Percentiles rank a stretch among this genome's conserved stretches.
Conservation (phyloP, 1,284 basidiomycete genomes). For the Coniferiporia weirii region DNA sequence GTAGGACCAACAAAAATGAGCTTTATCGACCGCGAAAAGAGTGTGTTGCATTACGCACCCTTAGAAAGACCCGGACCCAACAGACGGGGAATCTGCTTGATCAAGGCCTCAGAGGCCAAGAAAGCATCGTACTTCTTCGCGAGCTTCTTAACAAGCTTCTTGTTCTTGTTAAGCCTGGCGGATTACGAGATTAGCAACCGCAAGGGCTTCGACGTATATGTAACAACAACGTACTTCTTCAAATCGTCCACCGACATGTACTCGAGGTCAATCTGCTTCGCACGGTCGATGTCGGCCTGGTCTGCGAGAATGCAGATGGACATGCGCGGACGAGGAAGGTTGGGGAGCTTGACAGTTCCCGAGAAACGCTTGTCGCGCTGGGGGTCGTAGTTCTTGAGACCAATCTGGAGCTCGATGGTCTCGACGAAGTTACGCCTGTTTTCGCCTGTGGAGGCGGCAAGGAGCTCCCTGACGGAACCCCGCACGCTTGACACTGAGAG, state of each 20-base stretch:
- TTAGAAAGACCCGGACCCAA: slow-evolving; percentile 99
- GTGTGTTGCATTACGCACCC: slow-evolving; percentile 41
- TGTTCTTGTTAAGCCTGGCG: slow-evolving; percentile 95
- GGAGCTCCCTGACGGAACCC: slow-evolving; percentile 85
- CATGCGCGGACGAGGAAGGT: slow-evolving; percentile 98
- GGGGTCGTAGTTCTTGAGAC: slow-evolving; percentile 98
- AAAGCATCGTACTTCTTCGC: slow-evolving; percentile 99
- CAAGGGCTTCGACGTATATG: background rate
- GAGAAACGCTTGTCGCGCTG: slow-evolving; percentile 97
- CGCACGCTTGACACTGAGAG: slow-evolving; percentile 99
- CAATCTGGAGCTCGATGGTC: slow-evolving; percentile 95
- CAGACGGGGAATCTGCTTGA: slow-evolving; percentile 99
- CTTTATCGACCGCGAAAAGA: background rate
- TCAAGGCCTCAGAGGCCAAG: slow-evolving; percentile 94
- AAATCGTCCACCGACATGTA: slow-evolving; percentile 99
- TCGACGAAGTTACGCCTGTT: slow-evolving; percentile 87
- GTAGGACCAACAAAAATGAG: slow-evolving; percentile 5
- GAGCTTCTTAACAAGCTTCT: slow-evolving; percentile 99
- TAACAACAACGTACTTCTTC: slow-evolving; percentile 72
- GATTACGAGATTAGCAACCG: background rate
- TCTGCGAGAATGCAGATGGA: slow-evolving; percentile 99
- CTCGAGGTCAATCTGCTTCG: slow-evolving; percentile 95
- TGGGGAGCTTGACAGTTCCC: slow-evolving; percentile 94
- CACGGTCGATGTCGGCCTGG: slow-evolving; percentile 97
- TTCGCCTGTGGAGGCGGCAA: slow-evolving; percentile 73